These are phyloP conservation scores for Liriodendron chinense DNA, from an alignment of 164 flowering plant species.

Conservation along the genomic window DNA sequence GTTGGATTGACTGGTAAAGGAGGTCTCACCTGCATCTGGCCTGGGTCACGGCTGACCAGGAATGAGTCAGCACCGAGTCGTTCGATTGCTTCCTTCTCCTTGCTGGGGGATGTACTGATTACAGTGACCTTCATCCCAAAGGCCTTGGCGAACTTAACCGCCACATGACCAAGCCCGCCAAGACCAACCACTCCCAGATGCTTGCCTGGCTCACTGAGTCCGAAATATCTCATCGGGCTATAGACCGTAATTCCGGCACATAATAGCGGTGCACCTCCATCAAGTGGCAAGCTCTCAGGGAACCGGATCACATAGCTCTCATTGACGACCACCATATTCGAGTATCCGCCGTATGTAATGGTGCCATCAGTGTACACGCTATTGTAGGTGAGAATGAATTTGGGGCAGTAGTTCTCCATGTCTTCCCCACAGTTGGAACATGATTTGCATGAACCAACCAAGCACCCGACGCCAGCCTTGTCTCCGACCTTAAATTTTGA, in stretches of 20 bases:
- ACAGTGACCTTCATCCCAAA: constrained; percentile 61
- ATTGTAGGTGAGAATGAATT: constrained; percentile 18
- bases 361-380: constrained; percentile 25
- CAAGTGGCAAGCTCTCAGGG: constrained; percentile 49
- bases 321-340: constrained; percentile 28
- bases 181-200: constrained; percentile 53
- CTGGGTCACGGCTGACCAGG: constrained; percentile 46
- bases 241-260: constrained; percentile 53
- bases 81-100: constrained; percentile 57
- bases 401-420: constrained; percentile 39
- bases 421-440: constrained; percentile 27
- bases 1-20: not conserved
- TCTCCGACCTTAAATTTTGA: constrained; percentile 36
- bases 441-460: constrained; percentile 32
- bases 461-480: constrained; percentile 39
- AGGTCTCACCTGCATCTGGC: constrained; percentile 37
- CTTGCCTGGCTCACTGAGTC: constrained; percentile 33
- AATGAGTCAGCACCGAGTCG: constrained; percentile 58
- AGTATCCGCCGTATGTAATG: constrained; percentile 38
- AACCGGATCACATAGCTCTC: constrained; percentile 37
- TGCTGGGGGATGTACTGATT: constrained; percentile 58
- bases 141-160: constrained; percentile 60
- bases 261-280: constrained; percentile 38
- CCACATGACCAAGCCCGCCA: constrained; percentile 63
- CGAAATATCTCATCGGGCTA: constrained; percentile 45